Evolutionary conservation across 768 basidiomycete genomes (phyloP), one percentile per base, ranked within the genome.

Genomic region (Suillus subaureus): DNA sequence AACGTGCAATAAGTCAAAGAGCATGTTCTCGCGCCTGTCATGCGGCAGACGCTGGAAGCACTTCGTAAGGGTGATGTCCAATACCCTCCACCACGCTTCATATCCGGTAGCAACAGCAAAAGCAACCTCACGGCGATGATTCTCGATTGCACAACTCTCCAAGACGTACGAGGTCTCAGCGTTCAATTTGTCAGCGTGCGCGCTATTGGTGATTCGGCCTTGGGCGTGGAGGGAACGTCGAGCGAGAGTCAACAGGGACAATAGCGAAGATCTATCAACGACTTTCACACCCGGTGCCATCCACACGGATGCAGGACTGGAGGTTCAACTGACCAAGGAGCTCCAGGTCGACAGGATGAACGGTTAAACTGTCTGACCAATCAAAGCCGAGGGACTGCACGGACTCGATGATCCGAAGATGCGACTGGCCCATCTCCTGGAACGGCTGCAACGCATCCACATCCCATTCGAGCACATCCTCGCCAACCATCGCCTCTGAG

Each of bases 1-100:
- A 26, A 93, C 89, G 70, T 92, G 90, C 23, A 99, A 83, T 23
- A 99, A 80, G 73, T 97, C 97, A 70, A 97, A 94, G 6, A 97
- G 82, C 82, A 97, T 90, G 67, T 88, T 89, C 77, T 98, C 96
- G 31, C 94, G 86, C 31, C 87, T 88, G 65, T 94, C 92, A 67
- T 89, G 87, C 0, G 93, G 90, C 15, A 97, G 82, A 40, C 90
- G 88, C 65, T 88, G 84, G 78, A 97, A 97, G 64, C 94, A 93
- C 72, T 94, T 94, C 37, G 88, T 89, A 21, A 99, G 83, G 2
- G 90, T 87, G 74, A 94, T 88, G 78, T 97, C 93, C 61, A 99
- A 82, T 43, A 96, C 74, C 45, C 89, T 83, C 64, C 90, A 87
- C 96, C 96, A 98, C 0, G 96, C 84, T 65, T 91, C 89, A 73